phyloP scores from a whole-genome alignment of 768 basidiomycete species.

The Boletus subcaerulescens region DNA sequence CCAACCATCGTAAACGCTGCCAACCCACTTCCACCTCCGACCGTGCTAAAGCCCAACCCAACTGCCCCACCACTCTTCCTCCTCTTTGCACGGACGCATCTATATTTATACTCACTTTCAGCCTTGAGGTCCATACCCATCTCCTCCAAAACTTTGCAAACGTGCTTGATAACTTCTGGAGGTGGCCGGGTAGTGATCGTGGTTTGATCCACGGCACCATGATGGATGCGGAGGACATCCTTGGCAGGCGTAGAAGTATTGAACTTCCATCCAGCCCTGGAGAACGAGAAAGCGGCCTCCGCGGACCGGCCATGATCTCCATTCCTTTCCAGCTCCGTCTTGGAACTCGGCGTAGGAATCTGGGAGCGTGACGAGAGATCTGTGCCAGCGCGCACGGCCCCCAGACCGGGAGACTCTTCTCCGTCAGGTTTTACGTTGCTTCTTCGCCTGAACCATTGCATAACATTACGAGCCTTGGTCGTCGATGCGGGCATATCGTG shows the following conservation, averaged over 20 bases:
- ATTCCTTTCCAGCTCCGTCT: conserved; percentile 18
- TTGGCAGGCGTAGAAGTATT: conserved; percentile 33
- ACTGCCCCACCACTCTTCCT: conserved; percentile 50
- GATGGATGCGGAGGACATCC: conserved; percentile 74
- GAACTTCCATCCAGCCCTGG: conserved; percentile 37
- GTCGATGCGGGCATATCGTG: conserved; percentile 63
- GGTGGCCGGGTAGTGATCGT: conserved; percentile 84
- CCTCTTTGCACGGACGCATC: conserved; percentile 78
- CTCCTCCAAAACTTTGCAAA: conserved; percentile 71
- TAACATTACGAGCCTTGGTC: conserved; percentile 91
- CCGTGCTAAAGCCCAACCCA: conserved; percentile 42
- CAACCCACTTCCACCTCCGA: conserved; percentile 43
- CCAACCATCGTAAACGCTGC: conserved; percentile 78
- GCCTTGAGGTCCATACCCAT: conserved; percentile 90
- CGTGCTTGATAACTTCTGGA: conserved; percentile 83
- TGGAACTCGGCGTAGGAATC: conserved; percentile 29
- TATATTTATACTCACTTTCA: conserved; percentile 89
- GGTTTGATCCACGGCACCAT: conserved; percentile 88
- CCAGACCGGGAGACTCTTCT: conserved; percentile 19
- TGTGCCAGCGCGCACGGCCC: conserved; percentile 16
- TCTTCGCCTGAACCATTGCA: conserved; percentile 94
- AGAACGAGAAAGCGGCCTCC: conserved; percentile 36
- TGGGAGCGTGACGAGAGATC: conserved; percentile 29
- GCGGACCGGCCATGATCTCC: conserved; percentile 24
- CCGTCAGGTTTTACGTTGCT: conserved; percentile 44